These are phyloP conservation scores for Sporothrix schenckii DNA, from an alignment of 2,329 filamentous ascomycete species.

Conservation along the genomic window DNA sequence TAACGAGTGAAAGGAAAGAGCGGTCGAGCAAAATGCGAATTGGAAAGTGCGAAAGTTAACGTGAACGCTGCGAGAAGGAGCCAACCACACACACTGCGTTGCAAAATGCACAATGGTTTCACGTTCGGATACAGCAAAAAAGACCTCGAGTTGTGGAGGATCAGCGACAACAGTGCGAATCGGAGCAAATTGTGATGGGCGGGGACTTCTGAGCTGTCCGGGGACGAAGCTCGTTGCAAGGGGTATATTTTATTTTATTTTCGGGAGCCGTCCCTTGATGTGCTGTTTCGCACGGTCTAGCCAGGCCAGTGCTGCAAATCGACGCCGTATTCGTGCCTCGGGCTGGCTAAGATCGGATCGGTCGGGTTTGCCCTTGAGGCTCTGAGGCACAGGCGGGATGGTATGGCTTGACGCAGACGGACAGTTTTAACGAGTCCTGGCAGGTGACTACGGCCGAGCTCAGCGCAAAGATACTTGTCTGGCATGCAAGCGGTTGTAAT, in stretches of 20 bases:
- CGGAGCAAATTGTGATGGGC: conserved; percentile 8
- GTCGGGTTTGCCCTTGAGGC: conserved; percentile 12
- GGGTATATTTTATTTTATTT: background rate
- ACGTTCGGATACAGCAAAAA: conserved; percentile 10
- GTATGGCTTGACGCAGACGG: conserved; percentile 4
- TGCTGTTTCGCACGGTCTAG: conserved; percentile 19
- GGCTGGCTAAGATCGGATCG: conserved; percentile 22
- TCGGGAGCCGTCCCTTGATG: background rate
- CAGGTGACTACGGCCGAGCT: background rate
- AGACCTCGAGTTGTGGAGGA: conserved; percentile 16
- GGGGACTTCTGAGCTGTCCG: background rate
- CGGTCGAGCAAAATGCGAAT: background rate
- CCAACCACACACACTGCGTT: conserved; percentile 10
- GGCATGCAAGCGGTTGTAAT: background rate
- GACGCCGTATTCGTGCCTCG: background rate
- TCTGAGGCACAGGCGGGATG: conserved; percentile 12
- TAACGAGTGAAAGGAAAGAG: background rate
- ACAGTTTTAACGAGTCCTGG: conserved; percentile 8
- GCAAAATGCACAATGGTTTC: conserved; percentile 18
- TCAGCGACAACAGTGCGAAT: conserved; percentile 19
- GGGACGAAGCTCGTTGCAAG: background rate
- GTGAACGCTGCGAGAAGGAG: background rate
- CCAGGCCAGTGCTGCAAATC: conserved; percentile 4
- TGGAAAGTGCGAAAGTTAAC: background rate
- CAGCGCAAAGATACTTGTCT: background rate